Evolutionary conservation across 129 eudicot species (phyloP), one percentile per base, ranked within the genome.

Genomic region (Centrapalus pauciflorus): DNA sequence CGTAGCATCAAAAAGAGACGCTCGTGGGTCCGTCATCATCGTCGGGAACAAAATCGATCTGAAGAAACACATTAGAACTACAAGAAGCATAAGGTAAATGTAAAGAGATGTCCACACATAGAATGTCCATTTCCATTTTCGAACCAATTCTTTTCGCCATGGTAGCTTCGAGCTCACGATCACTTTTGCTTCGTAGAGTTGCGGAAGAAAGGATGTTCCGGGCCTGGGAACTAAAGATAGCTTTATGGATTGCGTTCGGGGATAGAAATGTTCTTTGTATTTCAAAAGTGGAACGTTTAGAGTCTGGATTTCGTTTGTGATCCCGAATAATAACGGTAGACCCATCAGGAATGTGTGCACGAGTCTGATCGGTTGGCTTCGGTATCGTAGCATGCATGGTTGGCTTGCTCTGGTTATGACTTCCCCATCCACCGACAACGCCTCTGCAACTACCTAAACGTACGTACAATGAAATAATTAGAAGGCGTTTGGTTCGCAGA

Each of bases 71-170:
- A 82, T 34, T 0, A 88, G 67, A 35, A 80, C 27, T 38, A 84
- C 49, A 27, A 91, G 83, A n/a, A 85, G 80, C 74, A 76, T 40
- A 14, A 81, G 17, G 67, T 77, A 88, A 7, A 79, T 40, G 56
- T 85, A 79, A 9, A 88, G 20, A 0, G 95, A 85, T 12, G 86
- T 75, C 98, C 98, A 92, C 7, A 92, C 96, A 25, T 70, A 83
- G 17, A 83, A 80, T 33, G 98, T 92, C 95, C 90, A 87, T 64
- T 85, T 92, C 98, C 98, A 88, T 5, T 72, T 77, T 24, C 76
- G 87, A 4, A 85, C 66, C 2, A 85, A n/a, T 21, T 72, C 76
- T 58, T 92, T 92, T n/a, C 24, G 25, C 96, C 96, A 88, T 17
- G 96, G 98, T 2, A 76, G 86, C 58, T 81, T 69, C 8, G 96